Evolutionary conservation across 202 grass and related monocot genomes (phyloP), one percentile per base, ranked within the genome.

Genomic region (Sporobolus alterniflorus): DNA sequence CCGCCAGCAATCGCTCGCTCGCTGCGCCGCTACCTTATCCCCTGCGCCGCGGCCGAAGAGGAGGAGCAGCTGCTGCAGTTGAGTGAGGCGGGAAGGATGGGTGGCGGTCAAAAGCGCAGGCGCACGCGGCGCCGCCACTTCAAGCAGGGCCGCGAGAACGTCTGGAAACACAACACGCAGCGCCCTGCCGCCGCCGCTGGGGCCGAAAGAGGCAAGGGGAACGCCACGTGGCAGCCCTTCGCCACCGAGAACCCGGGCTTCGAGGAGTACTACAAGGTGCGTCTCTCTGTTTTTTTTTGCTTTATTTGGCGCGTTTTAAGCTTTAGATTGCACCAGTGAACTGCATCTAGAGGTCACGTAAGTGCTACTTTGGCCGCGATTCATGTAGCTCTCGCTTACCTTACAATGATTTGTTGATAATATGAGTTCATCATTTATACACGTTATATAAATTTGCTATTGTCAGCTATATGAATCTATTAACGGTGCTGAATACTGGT

Each of bases 221-320:
- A 94, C 73, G 74, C 81, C 70, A 79, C 87, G 30, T 99, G 93
- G 96, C 87, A 96, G 73, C 91, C 96, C 3, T 99, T 99, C 40
- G 87, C 96, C 70, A 96, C 93, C 20, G 85, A 99, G 80, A 99
- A 96, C 83, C 74, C 69, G 6, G 88, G 55, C 31, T 99, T 99
- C 83, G 91, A 99, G 60, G 96, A 93, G 70, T 96, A 99, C 70
- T 99, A 99, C 87, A 99, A 96, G 96, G 96, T 98, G 33, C 66
- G 42, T 0, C 21, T 9, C 62, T 54, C 40, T 30, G 13, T 11
- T 12, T 17, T 82, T 73, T 64, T 55, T 2, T 21, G 61, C 39
- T 9, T 81, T 18, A 63, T 65, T 84, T 21, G 42, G 77, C 66
- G 39, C 29, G 9, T 9, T 74, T 5, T 13, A 63, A 69, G 15